Conservation (phyloP, 1,139 yeast species). For the Pichia sp. region DNA sequence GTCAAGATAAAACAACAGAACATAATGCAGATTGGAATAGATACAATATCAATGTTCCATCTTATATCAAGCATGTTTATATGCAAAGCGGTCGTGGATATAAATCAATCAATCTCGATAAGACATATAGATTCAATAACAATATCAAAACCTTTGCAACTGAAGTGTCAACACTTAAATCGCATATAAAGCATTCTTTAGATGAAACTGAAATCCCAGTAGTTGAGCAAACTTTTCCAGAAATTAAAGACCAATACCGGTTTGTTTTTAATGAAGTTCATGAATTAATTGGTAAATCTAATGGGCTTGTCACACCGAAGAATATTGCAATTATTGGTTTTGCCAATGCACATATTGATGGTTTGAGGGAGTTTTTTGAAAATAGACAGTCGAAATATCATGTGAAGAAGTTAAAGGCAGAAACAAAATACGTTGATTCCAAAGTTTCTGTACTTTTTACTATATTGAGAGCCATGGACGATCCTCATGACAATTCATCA, state of each 20-base stretch:
- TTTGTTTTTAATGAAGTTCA: slow-evolving; percentile 39
- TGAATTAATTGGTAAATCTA: slow-evolving; percentile 35
- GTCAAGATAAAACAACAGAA: slow-evolving; percentile 36
- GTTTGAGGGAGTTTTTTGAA: slow-evolving; percentile 33
- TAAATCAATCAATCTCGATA: slow-evolving; percentile 30
- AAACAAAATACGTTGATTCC: slow-evolving; percentile 47
- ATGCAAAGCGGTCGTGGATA: slow-evolving; percentile 15
- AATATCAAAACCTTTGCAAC: slow-evolving; percentile 34
- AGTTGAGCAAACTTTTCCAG: slow-evolving; percentile 24
- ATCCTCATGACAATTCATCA: slow-evolving; percentile 28
- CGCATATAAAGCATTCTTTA: slow-evolving; percentile 22
- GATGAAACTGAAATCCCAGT: slow-evolving; percentile 26
- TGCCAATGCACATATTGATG: slow-evolving; percentile 46
- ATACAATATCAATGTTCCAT: too few species aligned
- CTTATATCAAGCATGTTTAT: slow-evolving; percentile 6
- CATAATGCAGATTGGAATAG: background rate
- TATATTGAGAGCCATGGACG: slow-evolving; percentile 34
- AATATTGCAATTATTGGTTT: slow-evolving; percentile 51
- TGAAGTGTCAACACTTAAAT: slow-evolving; percentile 40
- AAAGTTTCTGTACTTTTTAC: slow-evolving; percentile 43
- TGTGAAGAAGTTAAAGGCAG: slow-evolving; percentile 36
- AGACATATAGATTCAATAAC: slow-evolving; percentile 37
- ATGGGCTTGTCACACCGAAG: slow-evolving; percentile 35
- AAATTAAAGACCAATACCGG: slow-evolving; percentile 31
- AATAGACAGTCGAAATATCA: slow-evolving; percentile 31